These are phyloP conservation scores for Metschnikowia borealis DNA, from an alignment of 805 yeast genomes.

Conservation along the genomic window DNA sequence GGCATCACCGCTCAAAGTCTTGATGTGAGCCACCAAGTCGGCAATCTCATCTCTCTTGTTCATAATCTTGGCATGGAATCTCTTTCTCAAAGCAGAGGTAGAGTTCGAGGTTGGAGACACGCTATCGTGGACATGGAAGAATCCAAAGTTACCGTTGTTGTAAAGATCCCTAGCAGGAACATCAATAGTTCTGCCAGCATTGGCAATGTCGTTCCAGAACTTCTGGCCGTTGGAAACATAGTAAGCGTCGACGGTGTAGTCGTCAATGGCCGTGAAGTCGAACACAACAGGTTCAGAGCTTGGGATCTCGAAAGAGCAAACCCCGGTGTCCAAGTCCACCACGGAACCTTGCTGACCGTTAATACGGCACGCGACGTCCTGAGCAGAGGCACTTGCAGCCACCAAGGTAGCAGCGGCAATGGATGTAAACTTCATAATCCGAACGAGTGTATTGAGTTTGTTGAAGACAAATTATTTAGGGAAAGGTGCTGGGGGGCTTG, in stretches of 20 bases:
- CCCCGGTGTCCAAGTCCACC: constrained; percentile 40
- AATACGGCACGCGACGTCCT: constrained; percentile 36
- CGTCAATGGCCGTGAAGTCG: constrained; percentile 24
- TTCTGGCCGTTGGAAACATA: constrained; percentile 23
- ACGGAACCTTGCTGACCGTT: constrained; percentile 30
- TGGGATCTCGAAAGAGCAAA: constrained; percentile 37
- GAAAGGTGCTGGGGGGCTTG: background rate
- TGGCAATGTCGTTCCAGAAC: constrained; percentile 32
- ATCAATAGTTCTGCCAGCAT: constrained; percentile 27
- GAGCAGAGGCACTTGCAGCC: constrained; percentile 25
- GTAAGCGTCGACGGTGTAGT: constrained; percentile 35
- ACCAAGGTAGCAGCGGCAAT: constrained; percentile 20
- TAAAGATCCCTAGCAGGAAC: constrained; percentile 32
- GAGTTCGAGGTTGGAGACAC: constrained; percentile 34
- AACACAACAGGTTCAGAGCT: constrained; percentile 23
- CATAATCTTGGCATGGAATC: constrained; percentile 26
- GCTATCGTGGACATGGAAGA: constrained; percentile 28
- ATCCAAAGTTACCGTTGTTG: constrained; percentile 19
- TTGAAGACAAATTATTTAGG: background rate
- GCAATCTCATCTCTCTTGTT: constrained; percentile 30
- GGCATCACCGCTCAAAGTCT: constrained; percentile 24
- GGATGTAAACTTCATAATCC: constrained; percentile 18
- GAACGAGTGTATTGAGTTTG: constrained; percentile 12
- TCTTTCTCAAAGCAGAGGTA: constrained; percentile 38
- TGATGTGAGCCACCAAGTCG: constrained; percentile 22